Conservation (phyloP, 768 basidiomycete genomes). For the Rhodotorula sphaerocarpa region DNA sequence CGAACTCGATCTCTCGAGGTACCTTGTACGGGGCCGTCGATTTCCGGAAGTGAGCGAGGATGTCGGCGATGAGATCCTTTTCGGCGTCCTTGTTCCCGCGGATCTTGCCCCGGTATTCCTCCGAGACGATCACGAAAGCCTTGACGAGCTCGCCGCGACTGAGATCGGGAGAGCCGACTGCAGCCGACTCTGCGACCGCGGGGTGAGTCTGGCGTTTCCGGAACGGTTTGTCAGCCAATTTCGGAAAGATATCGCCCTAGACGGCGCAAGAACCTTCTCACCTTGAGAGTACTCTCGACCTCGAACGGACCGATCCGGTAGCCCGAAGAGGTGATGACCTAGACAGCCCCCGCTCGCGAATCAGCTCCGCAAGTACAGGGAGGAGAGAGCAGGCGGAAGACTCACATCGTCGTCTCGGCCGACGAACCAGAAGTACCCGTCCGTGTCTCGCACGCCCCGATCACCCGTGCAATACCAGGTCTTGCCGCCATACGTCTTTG, state of each 20-base stretch:
- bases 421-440: conserved; percentile 34
- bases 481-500: conserved; percentile 20
- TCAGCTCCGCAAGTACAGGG: neutral
- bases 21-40: conserved; percentile 31
- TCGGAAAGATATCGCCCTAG: too few relatives aligned
- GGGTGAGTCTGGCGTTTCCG: conserved; percentile 21
- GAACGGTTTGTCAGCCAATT: too few relatives aligned
- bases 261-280: neutral
- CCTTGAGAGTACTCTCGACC: conserved; percentile 32
- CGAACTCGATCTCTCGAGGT: conserved; percentile 24
- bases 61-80: conserved; percentile 14
- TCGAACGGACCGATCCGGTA: conserved; percentile 35
- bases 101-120: conserved; percentile 19
- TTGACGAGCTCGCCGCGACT: conserved; percentile 30
- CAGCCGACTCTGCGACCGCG: conserved; percentile 32
- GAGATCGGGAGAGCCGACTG: conserved; percentile 28
- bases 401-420: conserved; percentile 30
- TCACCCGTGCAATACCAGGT: conserved; percentile 33
- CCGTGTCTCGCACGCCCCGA: conserved; percentile 14
- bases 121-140: conserved; percentile 26
- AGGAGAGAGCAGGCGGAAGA: neutral
- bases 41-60: conserved; percentile 19
- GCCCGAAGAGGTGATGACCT: conserved; percentile 24
- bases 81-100: neutral
- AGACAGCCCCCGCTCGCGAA: neutral